phyloP scores from a whole-genome alignment of 306 rosid species.

The Cyamopsis tetragonoloba region DNA sequence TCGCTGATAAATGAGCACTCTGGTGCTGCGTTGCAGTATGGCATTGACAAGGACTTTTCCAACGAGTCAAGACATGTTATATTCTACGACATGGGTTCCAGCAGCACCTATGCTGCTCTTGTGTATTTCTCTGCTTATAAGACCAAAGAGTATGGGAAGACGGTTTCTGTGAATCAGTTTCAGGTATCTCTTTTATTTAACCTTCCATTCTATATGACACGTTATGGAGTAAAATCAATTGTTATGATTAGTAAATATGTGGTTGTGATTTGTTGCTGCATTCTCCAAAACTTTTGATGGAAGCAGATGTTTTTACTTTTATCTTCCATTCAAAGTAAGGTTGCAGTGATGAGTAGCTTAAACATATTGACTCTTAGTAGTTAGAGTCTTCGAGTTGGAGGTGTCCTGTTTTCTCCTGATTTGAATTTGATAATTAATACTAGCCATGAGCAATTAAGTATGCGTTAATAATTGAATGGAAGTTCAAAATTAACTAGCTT shows the following conservation, averaged over 20 bases:
- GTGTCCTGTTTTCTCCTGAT: background rate
- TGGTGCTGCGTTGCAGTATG: slow-evolving; percentile 96
- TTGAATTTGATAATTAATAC: background rate
- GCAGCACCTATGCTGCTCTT: slow-evolving; percentile 86
- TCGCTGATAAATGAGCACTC: slow-evolving; percentile 87
- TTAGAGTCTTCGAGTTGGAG: background rate
- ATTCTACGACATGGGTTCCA: slow-evolving; percentile 94
- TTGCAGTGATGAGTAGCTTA: too few relatives aligned
- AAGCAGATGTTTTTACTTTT: too few relatives aligned
- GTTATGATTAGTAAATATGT: too few relatives aligned
- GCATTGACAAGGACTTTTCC: slow-evolving; percentile 90
- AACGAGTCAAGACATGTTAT: slow-evolving; percentile 80
- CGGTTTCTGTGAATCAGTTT: slow-evolving; percentile 78
- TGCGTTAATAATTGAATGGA: too few relatives aligned
- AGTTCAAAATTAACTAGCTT: background rate
- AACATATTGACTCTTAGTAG: too few relatives aligned
- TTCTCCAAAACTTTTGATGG: too few relatives aligned
- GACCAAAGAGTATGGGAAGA: slow-evolving; percentile 79
- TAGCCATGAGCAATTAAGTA: background rate
- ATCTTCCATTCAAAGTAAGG: too few relatives aligned
- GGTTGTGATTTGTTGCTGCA: too few relatives aligned
- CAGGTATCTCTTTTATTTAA: slow-evolving; percentile 75
- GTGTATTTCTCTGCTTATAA: slow-evolving; percentile 77
- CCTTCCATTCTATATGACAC: too few relatives aligned
- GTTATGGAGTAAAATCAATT: too few relatives aligned